Evolutionary conservation across 2,329 filamentous ascomycete species (phyloP).

Genomic region (Endoconidiophora laricicola): DNA sequence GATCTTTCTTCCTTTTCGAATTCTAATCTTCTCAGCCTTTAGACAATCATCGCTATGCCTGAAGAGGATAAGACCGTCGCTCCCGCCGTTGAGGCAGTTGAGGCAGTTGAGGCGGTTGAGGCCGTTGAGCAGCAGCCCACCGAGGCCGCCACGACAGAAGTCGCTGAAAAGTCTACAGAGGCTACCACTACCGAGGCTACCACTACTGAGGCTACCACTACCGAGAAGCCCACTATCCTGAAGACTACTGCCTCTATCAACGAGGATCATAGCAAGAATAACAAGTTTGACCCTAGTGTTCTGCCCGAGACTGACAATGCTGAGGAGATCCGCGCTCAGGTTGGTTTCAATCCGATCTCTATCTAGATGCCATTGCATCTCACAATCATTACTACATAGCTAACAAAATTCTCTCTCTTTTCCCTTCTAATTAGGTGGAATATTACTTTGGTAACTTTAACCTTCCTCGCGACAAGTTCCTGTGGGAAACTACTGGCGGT

Average conservation of each 20-base stretch:
- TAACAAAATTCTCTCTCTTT: neutral
- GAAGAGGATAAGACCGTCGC: conserved; percentile 11
- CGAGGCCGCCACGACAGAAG: conserved; percentile 17
- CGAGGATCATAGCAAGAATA: conserved; percentile 33
- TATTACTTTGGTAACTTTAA: conserved; percentile 94
- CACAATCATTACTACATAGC: neutral
- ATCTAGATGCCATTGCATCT: conserved; percentile 1
- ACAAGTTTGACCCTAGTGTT: conserved; percentile 53
- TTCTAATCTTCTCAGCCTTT: neutral
- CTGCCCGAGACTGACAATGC: conserved; percentile 61
- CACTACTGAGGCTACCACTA: conserved; percentile 11
- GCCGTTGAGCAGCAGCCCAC: too few relatives aligned
- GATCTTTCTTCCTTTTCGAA: neutral
- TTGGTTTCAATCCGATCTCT: conserved; percentile 21
- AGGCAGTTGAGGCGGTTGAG: conserved; percentile 12
- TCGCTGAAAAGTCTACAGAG: conserved; percentile 15
- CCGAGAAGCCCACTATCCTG: conserved; percentile 21
- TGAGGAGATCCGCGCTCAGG: conserved; percentile 67
- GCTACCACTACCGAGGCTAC: conserved; percentile 12
- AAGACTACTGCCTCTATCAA: conserved; percentile 29
- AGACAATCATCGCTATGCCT: conserved; percentile 3
- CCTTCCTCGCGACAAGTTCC: conserved; percentile 72
- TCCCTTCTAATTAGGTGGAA: conserved; percentile 46
- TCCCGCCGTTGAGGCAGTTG: conserved; percentile 15
- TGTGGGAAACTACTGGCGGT: conserved; percentile 64